Evolutionary conservation across 805 yeast genomes (phyloP).

Genomic region (Monosporozyma yasuniensis): DNA sequence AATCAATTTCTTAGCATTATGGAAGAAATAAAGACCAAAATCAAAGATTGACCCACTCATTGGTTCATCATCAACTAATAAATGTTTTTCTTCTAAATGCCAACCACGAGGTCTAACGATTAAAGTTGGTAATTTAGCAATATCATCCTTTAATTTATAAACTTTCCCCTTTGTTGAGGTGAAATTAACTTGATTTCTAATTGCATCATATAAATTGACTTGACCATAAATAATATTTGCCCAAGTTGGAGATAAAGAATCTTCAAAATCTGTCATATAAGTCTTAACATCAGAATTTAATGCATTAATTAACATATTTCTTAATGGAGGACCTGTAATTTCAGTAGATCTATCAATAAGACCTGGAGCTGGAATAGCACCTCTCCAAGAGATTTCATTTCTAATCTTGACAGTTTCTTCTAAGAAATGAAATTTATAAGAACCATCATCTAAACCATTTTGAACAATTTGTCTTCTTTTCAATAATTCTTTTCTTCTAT

Average conservation of each 20-base stretch:
- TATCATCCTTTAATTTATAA: constrained; percentile 43
- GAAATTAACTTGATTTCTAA: constrained; percentile 56
- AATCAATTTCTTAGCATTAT: constrained; percentile 56
- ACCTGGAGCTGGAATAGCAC: constrained; percentile 65
- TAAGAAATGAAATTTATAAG: constrained; percentile 47
- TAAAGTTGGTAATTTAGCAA: constrained; percentile 48
- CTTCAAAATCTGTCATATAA: constrained; percentile 82
- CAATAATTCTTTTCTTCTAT: constrained; percentile 48
- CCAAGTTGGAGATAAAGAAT: constrained; percentile 82
- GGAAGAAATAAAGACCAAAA: constrained; percentile 69
- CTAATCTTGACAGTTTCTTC: constrained; percentile 63
- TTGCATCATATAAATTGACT: constrained; percentile 67
- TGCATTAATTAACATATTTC: constrained; percentile 78
- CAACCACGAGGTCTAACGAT: constrained; percentile 85
- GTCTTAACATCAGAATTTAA: constrained; percentile 71
- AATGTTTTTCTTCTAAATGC: constrained; percentile 73
- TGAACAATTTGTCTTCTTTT: constrained; percentile 56
- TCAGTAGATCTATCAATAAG: constrained; percentile 68
- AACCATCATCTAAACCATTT: constrained; percentile 50
- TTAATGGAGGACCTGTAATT: constrained; percentile 79
- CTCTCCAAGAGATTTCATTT: constrained; percentile 67
- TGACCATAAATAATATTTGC: constrained; percentile 70
- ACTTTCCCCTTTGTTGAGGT: constrained; percentile 33
- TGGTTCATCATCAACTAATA: constrained; percentile 65
- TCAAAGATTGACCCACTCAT: constrained; percentile 71